phyloP scores from a whole-genome alignment of 371 early-diverging fungal species.

The Apophysomyces trapeziformis region DNA sequence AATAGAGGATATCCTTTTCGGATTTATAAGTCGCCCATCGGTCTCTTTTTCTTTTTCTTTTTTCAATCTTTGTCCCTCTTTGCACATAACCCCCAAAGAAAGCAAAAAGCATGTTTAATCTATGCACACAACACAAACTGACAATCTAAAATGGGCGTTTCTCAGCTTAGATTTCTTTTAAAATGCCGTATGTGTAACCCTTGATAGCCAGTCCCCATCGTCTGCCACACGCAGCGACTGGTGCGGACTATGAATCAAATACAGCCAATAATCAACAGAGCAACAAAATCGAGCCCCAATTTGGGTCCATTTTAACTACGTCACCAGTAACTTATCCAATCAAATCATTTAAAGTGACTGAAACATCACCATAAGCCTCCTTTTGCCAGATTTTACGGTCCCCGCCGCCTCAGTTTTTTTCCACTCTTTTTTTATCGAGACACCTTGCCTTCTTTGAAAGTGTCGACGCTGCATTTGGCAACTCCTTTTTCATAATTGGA shows the following conservation, averaged over 20 bases:
- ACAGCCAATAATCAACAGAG: not conserved
- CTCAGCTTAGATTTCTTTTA: not conserved
- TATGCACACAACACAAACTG: not conserved
- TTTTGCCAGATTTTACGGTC: conserved; percentile 5
- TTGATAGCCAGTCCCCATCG: not conserved
- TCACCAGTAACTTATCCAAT: not conserved
- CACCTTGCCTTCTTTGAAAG: conserved; percentile 9
- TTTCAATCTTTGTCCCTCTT: too few relatives aligned
- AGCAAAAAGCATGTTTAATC: too few relatives aligned
- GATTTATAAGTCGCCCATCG: too few relatives aligned
- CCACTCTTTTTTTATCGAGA: conserved; percentile 11
- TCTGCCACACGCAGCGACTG: not conserved
- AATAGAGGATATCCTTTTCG: too few relatives aligned
- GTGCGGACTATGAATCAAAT: not conserved
- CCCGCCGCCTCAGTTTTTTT: conserved; percentile 3
- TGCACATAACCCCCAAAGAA: too few relatives aligned
- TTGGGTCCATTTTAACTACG: not conserved
- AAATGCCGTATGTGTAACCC: not conserved
- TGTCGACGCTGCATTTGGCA: conserved; percentile 11
- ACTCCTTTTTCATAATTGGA: conserved; percentile 23
- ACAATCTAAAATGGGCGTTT: not conserved
- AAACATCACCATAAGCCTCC: conserved; percentile 11
- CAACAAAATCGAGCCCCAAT: not conserved
- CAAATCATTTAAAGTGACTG: not conserved
- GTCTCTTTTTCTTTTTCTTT: too few relatives aligned